Base-by-base conservation (phyloP, 192 early-diverging fungal species). In the Martensiomyces pterosporus region DNA sequence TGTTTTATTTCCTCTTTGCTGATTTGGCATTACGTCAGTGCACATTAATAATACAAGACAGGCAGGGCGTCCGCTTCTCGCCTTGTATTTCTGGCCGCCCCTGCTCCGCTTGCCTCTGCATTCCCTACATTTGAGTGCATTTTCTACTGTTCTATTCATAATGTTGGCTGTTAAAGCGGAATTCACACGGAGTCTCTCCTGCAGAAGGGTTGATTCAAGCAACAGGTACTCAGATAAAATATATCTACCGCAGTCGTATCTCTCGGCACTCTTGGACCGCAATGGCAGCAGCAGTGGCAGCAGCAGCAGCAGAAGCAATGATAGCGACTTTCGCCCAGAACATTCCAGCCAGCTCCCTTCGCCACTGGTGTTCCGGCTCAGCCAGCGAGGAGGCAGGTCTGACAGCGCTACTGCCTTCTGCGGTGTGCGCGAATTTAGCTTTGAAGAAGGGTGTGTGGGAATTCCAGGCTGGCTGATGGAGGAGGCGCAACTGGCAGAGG, bases 341-440 rank as follows among this genome's bases (percentile, higher is more conserved):
- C 36, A 53, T 19, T 19, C 14, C n/a, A 19, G 43, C 23, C 34
- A 44, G 32, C 50, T 72, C 2, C 61, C 61, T 1, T 72, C 61
- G 3, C 68, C 68, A 9, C 26, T 72, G n/a, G 60, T 60, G 24
- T 52, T 72, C 24, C 57, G 61, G 3, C 42, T 72, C 3, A 17
- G n/a, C 9, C 22, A 14, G 1, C 47, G 36, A 16, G 23, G 46
- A 19, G 12, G 32, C 18, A 35, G 23, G 23, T 18, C 26, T 17
- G 35, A 37, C 33, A 35, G 24, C 18, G 4, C 19, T 8, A 7
- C 24, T 24, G 17, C 10, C n/a, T 57, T 48, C 42, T 73, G 80
- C 37, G 82, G 85, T n/a, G 88, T 90, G 39, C 79, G 81, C 36
- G 88, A 88, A 52, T 90, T 88, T 45, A 83, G 82, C 36, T 52